Evolutionary conservation across 139 green algal genomes (phyloP), one percentile per base, ranked within the genome.

Genomic region (Closterium sp.): DNA sequence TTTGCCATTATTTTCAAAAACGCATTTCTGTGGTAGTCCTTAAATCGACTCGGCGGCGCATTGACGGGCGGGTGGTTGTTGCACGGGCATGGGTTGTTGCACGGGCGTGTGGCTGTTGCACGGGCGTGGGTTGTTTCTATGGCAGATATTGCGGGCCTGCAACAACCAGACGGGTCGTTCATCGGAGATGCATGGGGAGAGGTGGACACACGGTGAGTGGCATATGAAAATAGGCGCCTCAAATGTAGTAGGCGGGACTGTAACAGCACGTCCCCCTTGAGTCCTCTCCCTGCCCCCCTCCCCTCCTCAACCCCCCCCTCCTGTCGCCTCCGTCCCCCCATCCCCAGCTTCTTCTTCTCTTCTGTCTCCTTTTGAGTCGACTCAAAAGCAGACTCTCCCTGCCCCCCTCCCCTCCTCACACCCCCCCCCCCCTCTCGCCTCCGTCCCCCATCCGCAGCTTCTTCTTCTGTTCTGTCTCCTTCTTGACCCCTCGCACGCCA

Each of bases 181-280:
- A 84, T 90, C 30, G 98, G 98, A 0, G 98, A 99, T 93, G 93
- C 95, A 28, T 99, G 96, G 96, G 98, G 98, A 0, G 98, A 99
- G 94, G 94, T 99, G 2, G 98, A 99, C 94, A 99, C 98, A 1
- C 93, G 97, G 91, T 93, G 43, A 28, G 91, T 85, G 33, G 19
- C 3, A 19, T 16, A 85, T 19, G 6, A 23, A 85, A 8, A 33
- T 7, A 28, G 28, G 69, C 28, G 8, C 2, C 89, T 93, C 89
- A 98, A 85, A 93, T 99, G 4, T 88, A 91, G 3, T 83, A 89
- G 2, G 88, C 91, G 76, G 28, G 83, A 84, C 32, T 84, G 94
- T 7, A 87, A 96, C 34, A 90, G 3, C 91, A 99, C 2, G 89
- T 99, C 92, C 94, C 99, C 38, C 92, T 0, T 87, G 89, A 28